Base-by-base conservation (phyloP, 306 rosid genomes). In the Pachyrhizus erosus region DNA sequence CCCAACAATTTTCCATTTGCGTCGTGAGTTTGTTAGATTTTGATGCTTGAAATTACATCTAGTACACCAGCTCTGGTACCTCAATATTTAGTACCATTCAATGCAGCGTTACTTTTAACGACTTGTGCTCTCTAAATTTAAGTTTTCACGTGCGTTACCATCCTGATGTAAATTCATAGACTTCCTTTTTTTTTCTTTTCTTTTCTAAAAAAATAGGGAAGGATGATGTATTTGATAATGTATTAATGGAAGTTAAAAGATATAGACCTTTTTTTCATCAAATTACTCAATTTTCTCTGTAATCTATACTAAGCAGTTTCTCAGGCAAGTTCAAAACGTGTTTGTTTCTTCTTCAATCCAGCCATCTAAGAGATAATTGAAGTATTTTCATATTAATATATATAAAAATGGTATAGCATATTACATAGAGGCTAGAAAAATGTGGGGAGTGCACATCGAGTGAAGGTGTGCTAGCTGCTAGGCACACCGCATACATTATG, bases 401-500 rank as follows among this genome's bases (percentile, higher is more conserved):
- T 14, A 15, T 2, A 5, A 10, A 58, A 58, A 26, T n/a, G 29
- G 34, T 5, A 62, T 24, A 34, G 42, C 45, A 68, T n/a, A 39
- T 68, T 15, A 15, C 24, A 43, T 37, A 54, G 65, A 73, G 39
- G 58, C 48, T 78, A 46, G 79, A 49, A 69, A 46, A 61, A 77
- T 80, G 52, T 70, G 79, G 18, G 68, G 15, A 52, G 55, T 70
- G 80, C 69, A 64, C 73, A 76, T 81, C 55, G 55, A 83, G 69
- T 42, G 69, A 51, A 78, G 82, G 76, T 57, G 46, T 49, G 42
- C 9, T 80, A 24, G 42, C 49, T 85, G 70, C 80, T 85, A 85
- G 80, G 86, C 80, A 73, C 73, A 76, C 57, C 69, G 79, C 78
- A 58, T 71, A 65, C 73, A 79, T 70, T 81, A 88, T 61, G 86